Conservation (phyloP, 768 basidiomycete genomes). For the Pisolithus microcarpus region DNA sequence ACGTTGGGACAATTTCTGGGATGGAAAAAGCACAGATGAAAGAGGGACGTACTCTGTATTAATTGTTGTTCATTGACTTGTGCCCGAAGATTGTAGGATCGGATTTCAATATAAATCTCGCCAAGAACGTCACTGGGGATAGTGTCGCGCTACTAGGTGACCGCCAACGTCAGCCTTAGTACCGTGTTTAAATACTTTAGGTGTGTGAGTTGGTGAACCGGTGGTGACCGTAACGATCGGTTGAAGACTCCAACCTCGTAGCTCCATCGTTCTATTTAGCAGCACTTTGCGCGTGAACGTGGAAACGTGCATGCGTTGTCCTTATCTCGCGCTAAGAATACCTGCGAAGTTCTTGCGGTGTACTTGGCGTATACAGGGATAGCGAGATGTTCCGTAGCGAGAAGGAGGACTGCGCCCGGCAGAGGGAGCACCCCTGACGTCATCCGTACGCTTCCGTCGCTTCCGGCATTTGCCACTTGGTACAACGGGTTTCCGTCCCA, state of each 20-base stretch:
- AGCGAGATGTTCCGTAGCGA: background rate
- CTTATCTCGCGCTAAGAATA: background rate
- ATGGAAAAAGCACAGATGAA: background rate
- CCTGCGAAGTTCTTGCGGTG: background rate
- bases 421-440: conserved; percentile 17
- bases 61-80: background rate
- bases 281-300: background rate
- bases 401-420: background rate
- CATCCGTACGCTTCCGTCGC: conserved; percentile 1
- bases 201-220: background rate
- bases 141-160: too few species aligned
- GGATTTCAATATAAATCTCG: background rate
- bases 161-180: too few species aligned
- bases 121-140: background rate
- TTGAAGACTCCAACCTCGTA: too few species aligned
- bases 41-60: background rate
- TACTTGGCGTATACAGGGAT: background rate
- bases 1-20: background rate
- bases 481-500: background rate
- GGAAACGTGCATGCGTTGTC: background rate
- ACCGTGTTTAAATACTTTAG: background rate
- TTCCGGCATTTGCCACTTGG: background rate
- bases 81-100: background rate
- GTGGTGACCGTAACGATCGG: too few species aligned
- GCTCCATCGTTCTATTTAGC: background rate